Base-by-base conservation (phyloP, 2,329 filamentous ascomycete species). In the Canariomyces notabilis region DNA sequence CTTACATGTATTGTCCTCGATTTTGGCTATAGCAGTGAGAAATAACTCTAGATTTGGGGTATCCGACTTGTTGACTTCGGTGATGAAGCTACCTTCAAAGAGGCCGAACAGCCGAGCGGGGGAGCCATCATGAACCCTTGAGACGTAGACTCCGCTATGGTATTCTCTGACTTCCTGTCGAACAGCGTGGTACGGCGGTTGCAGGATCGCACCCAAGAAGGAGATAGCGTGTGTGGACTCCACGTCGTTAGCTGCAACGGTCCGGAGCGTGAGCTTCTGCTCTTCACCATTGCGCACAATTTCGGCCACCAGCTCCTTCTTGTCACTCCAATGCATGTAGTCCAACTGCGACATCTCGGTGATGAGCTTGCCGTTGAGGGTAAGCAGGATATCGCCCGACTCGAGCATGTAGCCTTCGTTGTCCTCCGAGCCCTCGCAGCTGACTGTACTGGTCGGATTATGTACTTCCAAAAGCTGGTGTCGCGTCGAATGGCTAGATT, bases 381-480 rank as follows among this genome's bases (percentile, higher is more conserved):
- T 94, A 49, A 98, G 77, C 48, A 98, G 82, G 42, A 98, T 85
- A 62, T 98, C 93, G 41, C 90, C 89, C n/a, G n/a, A n/a, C 69
- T 98, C 94, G 22, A 87, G 75, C n/a, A 98, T 76, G 14, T 83
- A 79, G 74, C 50, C 62, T 1, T 69, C 68, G 9, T 49, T 45
- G 8, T 56, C 50, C 39, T 56, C 50, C n/a, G 54, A 67, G 14
- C 78, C 73, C 65, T 83, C 80, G 58, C 83, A 83, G n/a, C n/a
- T n/a, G n/a, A n/a, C n/a, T n/a, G n/a, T n/a, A n/a, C n/a, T n/a
- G 0, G 79, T 82, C 37, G 95, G 84, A 71, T 98, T 98, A 59
- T 60, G 61, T 11, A 98, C 89, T 87, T 98, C 96, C 73, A 98
- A 98, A 31, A 98, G 79, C 68, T 98, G 93, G 63, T 98, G 93